These are phyloP conservation scores for Colletotrichum ledebouriae DNA, from an alignment of 2,329 filamentous ascomycete species.

Conservation along the genomic window DNA sequence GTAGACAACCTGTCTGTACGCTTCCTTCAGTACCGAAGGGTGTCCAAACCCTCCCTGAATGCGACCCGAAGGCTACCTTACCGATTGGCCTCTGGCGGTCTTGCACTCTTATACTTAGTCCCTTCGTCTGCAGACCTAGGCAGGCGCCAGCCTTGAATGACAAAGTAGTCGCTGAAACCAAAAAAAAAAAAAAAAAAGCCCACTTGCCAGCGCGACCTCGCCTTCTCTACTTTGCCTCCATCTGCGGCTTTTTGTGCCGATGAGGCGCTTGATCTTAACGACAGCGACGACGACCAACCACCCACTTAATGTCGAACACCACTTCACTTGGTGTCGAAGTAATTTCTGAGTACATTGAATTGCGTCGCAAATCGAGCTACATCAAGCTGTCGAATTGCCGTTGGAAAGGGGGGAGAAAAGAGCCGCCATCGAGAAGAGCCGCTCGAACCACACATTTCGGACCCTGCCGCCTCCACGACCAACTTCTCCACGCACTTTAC, in stretches of 20 bases:
- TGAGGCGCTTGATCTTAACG: no score
- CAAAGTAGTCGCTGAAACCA: conserved; percentile 26
- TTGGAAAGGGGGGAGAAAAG: background rate
- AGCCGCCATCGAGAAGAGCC: conserved; percentile 6
- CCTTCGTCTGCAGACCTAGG: background rate
- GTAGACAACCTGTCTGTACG: no score
- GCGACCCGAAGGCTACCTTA: no score
- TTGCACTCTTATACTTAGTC: no score
- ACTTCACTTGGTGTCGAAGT: background rate
- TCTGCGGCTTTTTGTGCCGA: conserved; percentile 3
- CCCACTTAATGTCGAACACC: background rate
- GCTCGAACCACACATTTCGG: conserved; percentile 1
- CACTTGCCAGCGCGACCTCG: conserved; percentile 7
- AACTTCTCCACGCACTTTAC: conserved; percentile 38
- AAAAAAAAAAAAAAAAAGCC: background rate
- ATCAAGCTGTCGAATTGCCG: background rate
- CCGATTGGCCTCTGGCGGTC: no score
- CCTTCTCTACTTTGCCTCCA: background rate
- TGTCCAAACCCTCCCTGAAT: background rate
- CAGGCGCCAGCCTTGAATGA: conserved; percentile 25
- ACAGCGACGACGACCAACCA: background rate
- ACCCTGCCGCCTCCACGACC: conserved; percentile 39
- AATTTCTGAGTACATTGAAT: no score
- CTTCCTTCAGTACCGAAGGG: no score
- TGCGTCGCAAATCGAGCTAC: no score